These are phyloP conservation scores for Diaporthe sp. DNA, from an alignment of 2,329 filamentous ascomycete species.

Conservation along the genomic window DNA sequence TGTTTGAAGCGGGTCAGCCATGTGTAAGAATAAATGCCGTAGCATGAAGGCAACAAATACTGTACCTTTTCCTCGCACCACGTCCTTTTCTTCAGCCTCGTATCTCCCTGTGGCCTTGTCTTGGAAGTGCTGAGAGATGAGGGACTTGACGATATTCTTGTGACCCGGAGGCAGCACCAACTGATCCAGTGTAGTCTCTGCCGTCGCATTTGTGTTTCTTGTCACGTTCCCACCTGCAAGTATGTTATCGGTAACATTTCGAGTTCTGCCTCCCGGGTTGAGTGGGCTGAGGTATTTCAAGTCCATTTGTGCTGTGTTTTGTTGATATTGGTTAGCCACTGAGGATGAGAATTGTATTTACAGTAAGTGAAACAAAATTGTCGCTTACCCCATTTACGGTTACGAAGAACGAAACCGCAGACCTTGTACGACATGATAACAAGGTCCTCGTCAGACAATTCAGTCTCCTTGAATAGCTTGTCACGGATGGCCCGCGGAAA, in stretches of 20 bases:
- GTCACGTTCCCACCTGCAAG: not conserved
- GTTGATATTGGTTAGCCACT: not conserved
- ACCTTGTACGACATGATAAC: slow-evolving; percentile 51
- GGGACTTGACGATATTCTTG: slow-evolving; percentile 48
- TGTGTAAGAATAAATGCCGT: not conserved
- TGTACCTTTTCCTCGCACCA: slow-evolving; percentile 51
- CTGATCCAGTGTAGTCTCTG: slow-evolving; percentile 44
- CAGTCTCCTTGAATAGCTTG: not conserved
- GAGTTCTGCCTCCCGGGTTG: not conserved
- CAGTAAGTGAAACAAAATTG: slow-evolving; percentile 20
- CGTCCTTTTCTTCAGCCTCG: slow-evolving; percentile 46
- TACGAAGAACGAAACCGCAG: slow-evolving; percentile 51
- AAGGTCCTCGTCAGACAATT: slow-evolving; percentile 45
- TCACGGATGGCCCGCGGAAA: not conserved
- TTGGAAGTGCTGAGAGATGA: slow-evolving; percentile 51
- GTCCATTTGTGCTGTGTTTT: not conserved
- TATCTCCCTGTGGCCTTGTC: slow-evolving; percentile 42
- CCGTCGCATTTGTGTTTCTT: not conserved
- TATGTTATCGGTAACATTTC: not conserved
- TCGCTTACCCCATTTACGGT: slow-evolving; percentile 50
- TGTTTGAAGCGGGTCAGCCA: slow-evolving; percentile 22
- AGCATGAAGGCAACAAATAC: not conserved
- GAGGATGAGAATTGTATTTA: not conserved
- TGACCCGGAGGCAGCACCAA: slow-evolving; percentile 47
- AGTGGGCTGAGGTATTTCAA: not conserved